phyloP scores from a whole-genome alignment of 352 stramenopile genomes.

The Phytopythium vexans region DNA sequence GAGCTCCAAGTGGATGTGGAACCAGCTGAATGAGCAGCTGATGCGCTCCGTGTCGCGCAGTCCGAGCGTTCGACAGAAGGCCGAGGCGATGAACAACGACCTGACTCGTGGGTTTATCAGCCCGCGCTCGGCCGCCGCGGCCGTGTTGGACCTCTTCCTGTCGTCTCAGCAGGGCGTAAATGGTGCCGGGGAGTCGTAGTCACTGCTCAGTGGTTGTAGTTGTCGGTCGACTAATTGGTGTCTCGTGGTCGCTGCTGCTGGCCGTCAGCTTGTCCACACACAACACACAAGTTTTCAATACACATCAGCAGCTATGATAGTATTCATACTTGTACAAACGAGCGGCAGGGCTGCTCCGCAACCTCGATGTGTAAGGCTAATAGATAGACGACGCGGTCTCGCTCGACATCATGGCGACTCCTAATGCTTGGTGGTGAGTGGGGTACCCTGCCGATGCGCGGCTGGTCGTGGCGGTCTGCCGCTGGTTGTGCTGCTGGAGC shows the following conservation, averaged over 20 bases:
- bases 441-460: slow-evolving; percentile 15
- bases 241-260: no score
- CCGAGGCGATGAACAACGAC: slow-evolving; percentile 57
- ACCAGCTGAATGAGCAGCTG: slow-evolving; percentile 72
- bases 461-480: slow-evolving; percentile 17
- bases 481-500: slow-evolving; percentile 47
- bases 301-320: not conserved
- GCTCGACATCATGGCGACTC: slow-evolving; percentile 47
- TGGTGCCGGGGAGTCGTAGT: slow-evolving; percentile 14
- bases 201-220: not conserved
- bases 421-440: slow-evolving; percentile 18
- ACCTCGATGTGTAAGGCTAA: slow-evolving; percentile 13
- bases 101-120: slow-evolving; percentile 64
- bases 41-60: slow-evolving; percentile 58
- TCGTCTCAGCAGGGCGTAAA: slow-evolving; percentile 27
- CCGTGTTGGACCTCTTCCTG: slow-evolving; percentile 62
- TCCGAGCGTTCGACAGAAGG: slow-evolving; percentile 37
- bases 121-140: slow-evolving; percentile 51
- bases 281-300: not conserved
- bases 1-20: slow-evolving; percentile 83
- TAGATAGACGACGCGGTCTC: slow-evolving; percentile 62
- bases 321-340: slow-evolving; percentile 8
- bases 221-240: no score
- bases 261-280: no score
- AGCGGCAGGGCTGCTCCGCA: not conserved